phyloP scores from a whole-genome alignment of 1,139 yeast species.

The Geotrichum reessii region DNA sequence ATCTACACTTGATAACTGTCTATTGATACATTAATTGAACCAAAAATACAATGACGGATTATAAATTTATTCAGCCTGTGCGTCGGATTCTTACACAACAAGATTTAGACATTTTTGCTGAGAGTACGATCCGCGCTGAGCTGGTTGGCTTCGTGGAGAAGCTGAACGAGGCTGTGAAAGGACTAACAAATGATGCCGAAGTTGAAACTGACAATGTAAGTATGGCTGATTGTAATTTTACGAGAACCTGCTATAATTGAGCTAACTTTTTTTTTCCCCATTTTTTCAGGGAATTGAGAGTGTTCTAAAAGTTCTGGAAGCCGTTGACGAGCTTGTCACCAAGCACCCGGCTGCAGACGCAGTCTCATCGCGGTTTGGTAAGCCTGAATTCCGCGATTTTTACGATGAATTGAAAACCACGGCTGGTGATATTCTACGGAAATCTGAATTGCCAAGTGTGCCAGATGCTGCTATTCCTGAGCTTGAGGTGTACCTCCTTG shows the following conservation, averaged over 20 bases:
- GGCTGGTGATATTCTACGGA: conserved; percentile 31
- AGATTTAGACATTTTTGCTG: conserved; percentile 63
- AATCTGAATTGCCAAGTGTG: conserved; percentile 23
- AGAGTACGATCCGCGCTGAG: conserved; percentile 46
- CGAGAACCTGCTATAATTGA: neutral
- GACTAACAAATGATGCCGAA: conserved; percentile 40
- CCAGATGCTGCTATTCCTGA: conserved; percentile 36
- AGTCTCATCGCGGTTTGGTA: conserved; percentile 80
- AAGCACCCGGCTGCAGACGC: conserved; percentile 68
- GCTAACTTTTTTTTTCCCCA: neutral
- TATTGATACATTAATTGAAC: too few relatives aligned
- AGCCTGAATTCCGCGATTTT: conserved; percentile 77
- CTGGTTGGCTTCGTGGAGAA: conserved; percentile 51
- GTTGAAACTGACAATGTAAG: conserved; percentile 12
- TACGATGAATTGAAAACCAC: conserved; percentile 55
- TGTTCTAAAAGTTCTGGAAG: conserved; percentile 42
- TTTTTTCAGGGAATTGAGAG: conserved; percentile 29
- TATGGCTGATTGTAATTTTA: neutral
- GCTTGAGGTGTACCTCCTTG: conserved; percentile 49
- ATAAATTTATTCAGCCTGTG: conserved; percentile 4
- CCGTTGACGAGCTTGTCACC: conserved; percentile 44
- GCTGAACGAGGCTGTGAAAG: conserved; percentile 64
- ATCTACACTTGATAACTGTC: too few relatives aligned
- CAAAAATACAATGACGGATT: neutral
- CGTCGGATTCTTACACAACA: conserved; percentile 52